Percentiles rank a stretch among this genome's conserved stretches.
Evolutionary conservation across 805 yeast genomes (phyloP).

Genomic region (Saturnispora dispora): DNA sequence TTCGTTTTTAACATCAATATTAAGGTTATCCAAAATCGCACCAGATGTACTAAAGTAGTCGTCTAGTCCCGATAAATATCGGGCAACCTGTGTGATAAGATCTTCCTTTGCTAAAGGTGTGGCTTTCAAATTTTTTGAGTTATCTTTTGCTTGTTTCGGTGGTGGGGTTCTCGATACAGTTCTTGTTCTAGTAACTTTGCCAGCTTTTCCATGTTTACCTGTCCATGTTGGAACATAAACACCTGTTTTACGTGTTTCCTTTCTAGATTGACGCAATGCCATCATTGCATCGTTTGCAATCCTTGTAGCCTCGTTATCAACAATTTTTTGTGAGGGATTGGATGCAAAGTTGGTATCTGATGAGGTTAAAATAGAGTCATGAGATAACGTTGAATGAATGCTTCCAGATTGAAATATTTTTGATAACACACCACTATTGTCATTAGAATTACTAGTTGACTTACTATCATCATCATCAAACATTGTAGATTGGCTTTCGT

Average conservation of each 20-base stretch:
- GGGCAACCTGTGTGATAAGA: slow-evolving; percentile 19
- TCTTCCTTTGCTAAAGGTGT: slow-evolving; percentile 10
- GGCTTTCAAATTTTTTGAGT: slow-evolving; percentile 27
- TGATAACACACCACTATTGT: slow-evolving; percentile 46
- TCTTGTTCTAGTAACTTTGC: slow-evolving; percentile 29
- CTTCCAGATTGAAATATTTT: slow-evolving; percentile 58
- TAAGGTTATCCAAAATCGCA: slow-evolving; percentile 21
- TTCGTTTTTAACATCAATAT: slow-evolving; percentile 34
- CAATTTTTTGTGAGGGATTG: slow-evolving; percentile 42
- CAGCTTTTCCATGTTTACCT: slow-evolving; percentile 83
- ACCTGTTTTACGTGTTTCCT: slow-evolving; percentile 33
- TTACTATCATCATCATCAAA: slow-evolving; percentile 14
- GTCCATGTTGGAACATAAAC: slow-evolving; percentile 96
- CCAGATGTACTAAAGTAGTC: slow-evolving; percentile 26
- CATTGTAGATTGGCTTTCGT: slow-evolving; percentile 9
- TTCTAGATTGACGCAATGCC: slow-evolving; percentile 54
- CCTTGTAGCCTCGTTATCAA: slow-evolving; percentile 55
- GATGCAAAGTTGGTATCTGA: slow-evolving; percentile 21
- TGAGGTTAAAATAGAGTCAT: slow-evolving; percentile 61
- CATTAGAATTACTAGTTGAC: slow-evolving; percentile 11
- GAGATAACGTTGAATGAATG: slow-evolving; percentile 66
- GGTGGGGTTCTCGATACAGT: not conserved
- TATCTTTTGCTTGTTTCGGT: slow-evolving; percentile 15
- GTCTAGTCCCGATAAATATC: slow-evolving; percentile 22
- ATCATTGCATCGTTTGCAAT: slow-evolving; percentile 55